Conservation (phyloP, 2,329 filamentous ascomycete genomes). For the Paraphaeosphaeria sporulosa region DNA sequence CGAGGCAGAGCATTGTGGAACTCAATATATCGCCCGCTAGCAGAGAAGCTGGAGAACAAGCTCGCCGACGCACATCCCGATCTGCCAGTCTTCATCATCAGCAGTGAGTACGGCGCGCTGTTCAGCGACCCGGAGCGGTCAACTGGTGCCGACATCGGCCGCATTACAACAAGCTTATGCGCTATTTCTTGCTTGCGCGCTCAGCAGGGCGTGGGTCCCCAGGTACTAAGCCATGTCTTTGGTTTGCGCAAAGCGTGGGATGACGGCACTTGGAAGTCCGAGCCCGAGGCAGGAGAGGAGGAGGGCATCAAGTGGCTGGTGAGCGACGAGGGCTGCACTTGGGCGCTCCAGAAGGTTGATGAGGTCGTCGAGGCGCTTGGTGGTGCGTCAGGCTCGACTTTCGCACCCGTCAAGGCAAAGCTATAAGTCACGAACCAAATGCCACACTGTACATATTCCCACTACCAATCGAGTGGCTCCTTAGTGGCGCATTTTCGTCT, state of each 20-base stretch:
- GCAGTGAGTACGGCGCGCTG: constrained; percentile 75
- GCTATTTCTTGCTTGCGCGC: constrained; percentile 78
- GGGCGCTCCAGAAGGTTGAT: constrained; percentile 70
- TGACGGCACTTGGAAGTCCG: constrained; percentile 65
- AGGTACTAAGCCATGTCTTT: constrained; percentile 83
- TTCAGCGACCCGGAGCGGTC: constrained; percentile 71
- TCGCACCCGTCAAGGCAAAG: constrained; percentile 40
- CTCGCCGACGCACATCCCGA: constrained; percentile 81
- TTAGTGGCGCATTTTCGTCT: not conserved
- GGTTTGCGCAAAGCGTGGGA: constrained; percentile 78
- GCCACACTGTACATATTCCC: not conserved
- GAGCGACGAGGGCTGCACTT: constrained; percentile 69
- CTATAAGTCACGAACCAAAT: constrained; percentile 17
- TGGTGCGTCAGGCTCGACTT: constrained; percentile 38
- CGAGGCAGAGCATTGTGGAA: constrained; percentile 76
- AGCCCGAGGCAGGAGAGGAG: constrained; percentile 55
- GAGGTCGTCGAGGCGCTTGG: constrained; percentile 59
- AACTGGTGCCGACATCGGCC: constrained; percentile 64
- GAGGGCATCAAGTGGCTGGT: constrained; percentile 69
- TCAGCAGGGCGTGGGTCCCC: constrained; percentile 82
- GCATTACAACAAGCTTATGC: constrained; percentile 75
- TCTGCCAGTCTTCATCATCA: constrained; percentile 79
- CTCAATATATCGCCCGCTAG: constrained; percentile 78
- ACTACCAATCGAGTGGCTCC: not conserved
- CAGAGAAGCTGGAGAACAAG: constrained; percentile 73